These are phyloP conservation scores for Nicotiana undulata DNA, from an alignment of 257 asterid genomes.

Conservation along the genomic window DNA sequence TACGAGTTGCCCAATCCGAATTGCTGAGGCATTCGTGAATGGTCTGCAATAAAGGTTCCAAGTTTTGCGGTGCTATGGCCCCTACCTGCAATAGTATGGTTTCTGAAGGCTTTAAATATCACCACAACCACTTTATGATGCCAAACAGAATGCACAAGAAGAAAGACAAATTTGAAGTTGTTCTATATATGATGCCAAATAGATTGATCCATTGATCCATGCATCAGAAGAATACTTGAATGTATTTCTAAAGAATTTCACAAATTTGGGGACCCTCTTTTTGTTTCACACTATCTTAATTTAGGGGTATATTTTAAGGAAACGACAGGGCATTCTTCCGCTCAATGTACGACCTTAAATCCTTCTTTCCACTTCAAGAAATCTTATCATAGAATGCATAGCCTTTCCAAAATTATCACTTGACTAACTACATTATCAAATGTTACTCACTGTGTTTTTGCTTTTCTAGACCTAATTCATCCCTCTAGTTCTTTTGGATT, in stretches of 20 bases:
- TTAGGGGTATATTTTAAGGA: neutral
- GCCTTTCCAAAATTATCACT: neutral
- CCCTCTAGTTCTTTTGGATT: neutral
- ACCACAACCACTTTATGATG: neutral
- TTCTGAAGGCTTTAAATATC: neutral
- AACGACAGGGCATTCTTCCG: neutral
- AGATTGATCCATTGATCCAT: neutral
- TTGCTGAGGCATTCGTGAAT: constrained; percentile 76
- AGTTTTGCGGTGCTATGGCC: constrained; percentile 75
- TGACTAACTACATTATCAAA: neutral
- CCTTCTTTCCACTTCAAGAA: neutral
- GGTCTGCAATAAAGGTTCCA: constrained; percentile 73
- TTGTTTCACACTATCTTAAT: neutral
- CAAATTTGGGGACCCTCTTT: neutral
- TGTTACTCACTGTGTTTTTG: neutral
- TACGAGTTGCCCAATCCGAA: constrained; percentile 94
- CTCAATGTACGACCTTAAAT: neutral
- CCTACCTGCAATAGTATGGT: constrained; percentile 55
- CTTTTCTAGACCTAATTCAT: neutral
- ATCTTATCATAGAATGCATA: neutral
- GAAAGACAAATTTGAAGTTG: neutral
- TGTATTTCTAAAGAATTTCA: neutral
- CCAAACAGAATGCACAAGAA: neutral
- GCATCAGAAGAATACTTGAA: neutral
- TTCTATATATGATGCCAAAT: no score